Conservation (phyloP, 2,329 filamentous ascomycete genomes). For the Alternaria arborescens region DNA sequence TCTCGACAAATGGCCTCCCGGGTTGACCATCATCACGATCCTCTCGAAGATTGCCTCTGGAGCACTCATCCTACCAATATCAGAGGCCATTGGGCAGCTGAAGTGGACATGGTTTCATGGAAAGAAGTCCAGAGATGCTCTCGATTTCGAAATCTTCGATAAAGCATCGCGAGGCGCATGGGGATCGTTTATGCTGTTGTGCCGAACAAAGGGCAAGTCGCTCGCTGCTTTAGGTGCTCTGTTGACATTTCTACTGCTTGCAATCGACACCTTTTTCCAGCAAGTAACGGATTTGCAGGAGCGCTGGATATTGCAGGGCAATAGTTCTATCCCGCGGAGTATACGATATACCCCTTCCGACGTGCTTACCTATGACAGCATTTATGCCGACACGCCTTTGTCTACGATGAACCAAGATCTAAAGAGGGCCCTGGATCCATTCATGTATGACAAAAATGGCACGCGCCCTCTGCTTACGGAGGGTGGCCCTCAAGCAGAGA, state of each 20-base stretch:
- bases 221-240: slow-evolving; percentile 31
- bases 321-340: slow-evolving; percentile 25
- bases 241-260: slow-evolving; percentile 31
- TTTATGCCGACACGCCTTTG: neutral
- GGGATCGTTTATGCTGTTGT: slow-evolving; percentile 30
- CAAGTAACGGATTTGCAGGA: slow-evolving; percentile 31
- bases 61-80: slow-evolving; percentile 35
- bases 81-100: slow-evolving; percentile 42
- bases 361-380: neutral
- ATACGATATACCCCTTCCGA: slow-evolving; percentile 12
- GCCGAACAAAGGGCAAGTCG: slow-evolving; percentile 29
- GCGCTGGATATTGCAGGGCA: slow-evolving; percentile 14
- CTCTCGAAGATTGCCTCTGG: slow-evolving; percentile 39
- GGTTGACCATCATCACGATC: slow-evolving; percentile 28
- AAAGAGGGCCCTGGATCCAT: neutral
- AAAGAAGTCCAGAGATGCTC: slow-evolving; percentile 24
- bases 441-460: slow-evolving; percentile 31
- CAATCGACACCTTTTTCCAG: slow-evolving; percentile 44
- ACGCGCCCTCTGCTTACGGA: slow-evolving; percentile 22
- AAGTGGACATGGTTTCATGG: slow-evolving; percentile 45
- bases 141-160: slow-evolving; percentile 46
- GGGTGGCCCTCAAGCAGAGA: slow-evolving; percentile 30
- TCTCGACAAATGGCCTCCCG: slow-evolving; percentile 44
- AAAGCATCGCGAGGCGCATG: slow-evolving; percentile 37
- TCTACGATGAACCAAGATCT: slow-evolving; percentile 3